Conservation (phyloP, 2,329 filamentous ascomycete species). For the Fusarium sp. region DNA sequence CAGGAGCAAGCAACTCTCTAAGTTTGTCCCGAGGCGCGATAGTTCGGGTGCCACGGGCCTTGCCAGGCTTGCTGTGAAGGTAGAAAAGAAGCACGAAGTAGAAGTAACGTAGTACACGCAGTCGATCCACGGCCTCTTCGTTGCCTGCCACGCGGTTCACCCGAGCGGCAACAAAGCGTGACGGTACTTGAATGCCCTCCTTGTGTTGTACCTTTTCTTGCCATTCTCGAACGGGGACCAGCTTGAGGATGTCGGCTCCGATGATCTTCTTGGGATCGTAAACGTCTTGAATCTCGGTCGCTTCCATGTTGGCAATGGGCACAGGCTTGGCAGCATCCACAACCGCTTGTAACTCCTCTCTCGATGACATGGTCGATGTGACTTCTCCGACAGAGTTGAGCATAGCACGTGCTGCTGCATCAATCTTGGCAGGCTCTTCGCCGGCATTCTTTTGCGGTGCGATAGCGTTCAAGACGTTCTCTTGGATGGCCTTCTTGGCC, state of each 20-base stretch:
- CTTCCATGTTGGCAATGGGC: constrained; percentile 73
- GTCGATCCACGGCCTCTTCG: constrained; percentile 60
- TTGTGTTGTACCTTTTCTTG: constrained; percentile 70
- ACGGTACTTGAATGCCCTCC: constrained; percentile 64
- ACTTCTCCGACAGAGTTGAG: constrained; percentile 70
- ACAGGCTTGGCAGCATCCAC: constrained; percentile 77
- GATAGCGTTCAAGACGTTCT: constrained; percentile 77
- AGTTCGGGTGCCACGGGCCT: constrained; percentile 56
- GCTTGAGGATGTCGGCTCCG: constrained; percentile 71
- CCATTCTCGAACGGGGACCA: constrained; percentile 79
- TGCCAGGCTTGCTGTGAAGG: constrained; percentile 56
- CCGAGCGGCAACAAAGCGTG: constrained; percentile 72
- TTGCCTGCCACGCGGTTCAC: constrained; percentile 64
- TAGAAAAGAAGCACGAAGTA: constrained; percentile 66
- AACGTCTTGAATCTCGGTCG: constrained; percentile 74
- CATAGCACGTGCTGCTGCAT: constrained; percentile 66
- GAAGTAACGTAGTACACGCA: constrained; percentile 69
- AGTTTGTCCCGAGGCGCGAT: constrained; percentile 72
- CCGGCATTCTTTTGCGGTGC: constrained; percentile 49
- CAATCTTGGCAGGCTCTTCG: constrained; percentile 59
- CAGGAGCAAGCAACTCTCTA: constrained; percentile 62
- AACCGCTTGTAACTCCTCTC: constrained; percentile 70
- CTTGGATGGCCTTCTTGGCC: constrained; percentile 78
- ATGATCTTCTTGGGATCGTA: constrained; percentile 75
- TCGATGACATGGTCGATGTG: constrained; percentile 72